These are phyloP conservation scores for Litsea cubeba DNA, from an alignment of 164 flowering plant genomes.

Conservation along the genomic window DNA sequence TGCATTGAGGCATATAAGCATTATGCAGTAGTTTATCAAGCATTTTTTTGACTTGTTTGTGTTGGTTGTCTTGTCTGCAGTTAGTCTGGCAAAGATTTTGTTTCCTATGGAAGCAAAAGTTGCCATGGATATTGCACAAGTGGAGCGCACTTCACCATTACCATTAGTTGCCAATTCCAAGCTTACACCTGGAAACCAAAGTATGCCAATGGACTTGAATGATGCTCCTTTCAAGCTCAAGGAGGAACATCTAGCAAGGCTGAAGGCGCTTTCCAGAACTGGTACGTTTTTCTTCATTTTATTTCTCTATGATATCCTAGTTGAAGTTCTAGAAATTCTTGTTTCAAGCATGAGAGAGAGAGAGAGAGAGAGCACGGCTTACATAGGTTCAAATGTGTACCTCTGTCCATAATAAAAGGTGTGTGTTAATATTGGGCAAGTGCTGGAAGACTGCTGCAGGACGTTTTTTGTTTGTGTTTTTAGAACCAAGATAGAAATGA, in stretches of 20 bases:
- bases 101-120: conserved; percentile 87
- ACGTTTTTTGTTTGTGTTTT: too few species aligned
- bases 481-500: too few species aligned
- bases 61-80: conserved; percentile 28
- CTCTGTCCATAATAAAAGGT: too few species aligned
- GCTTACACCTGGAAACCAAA: conserved; percentile 28
- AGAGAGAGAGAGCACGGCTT: too few species aligned
- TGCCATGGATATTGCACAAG: conserved; percentile 83
- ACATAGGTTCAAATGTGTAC: too few species aligned
- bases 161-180: conserved; percentile 22
- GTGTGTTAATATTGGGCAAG: too few species aligned
- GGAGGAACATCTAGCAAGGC: conserved; percentile 64
- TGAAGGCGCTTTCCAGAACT: conserved; percentile 70
- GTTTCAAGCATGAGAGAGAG: too few species aligned
- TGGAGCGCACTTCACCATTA: conserved; percentile 65
- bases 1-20: background rate
- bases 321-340: too few species aligned
- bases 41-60: background rate
- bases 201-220: conserved; percentile 58
- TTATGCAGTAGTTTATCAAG: background rate
- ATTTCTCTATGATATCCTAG: background rate
- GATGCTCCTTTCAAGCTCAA: conserved; percentile 69
- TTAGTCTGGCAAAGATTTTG: conserved; percentile 67
- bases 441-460: too few species aligned
- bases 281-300: conserved; percentile 38